Evolutionary conservation across 345 rosid genomes (phyloP), one percentile per base, ranked within the genome.

Genomic region (Melaleuca quinquenervia): DNA sequence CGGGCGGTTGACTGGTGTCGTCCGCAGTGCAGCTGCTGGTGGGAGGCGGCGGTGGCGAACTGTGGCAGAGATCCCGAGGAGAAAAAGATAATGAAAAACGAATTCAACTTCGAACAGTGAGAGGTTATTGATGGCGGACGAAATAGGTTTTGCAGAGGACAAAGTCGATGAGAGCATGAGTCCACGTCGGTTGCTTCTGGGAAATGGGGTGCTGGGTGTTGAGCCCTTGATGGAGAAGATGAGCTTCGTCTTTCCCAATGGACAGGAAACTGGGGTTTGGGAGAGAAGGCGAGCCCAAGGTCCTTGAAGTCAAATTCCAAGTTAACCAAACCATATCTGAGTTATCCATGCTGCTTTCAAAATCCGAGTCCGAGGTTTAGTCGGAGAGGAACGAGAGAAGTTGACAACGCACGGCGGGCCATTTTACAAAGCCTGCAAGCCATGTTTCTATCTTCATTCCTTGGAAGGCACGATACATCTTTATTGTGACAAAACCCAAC

Each of bases 131-230:
- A 94, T 91, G 41, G 92, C 86, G n/a, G 84, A 75, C 36, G 91
- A 89, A 50, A 89, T 84, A 5, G 21, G n/a, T n/a, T 82, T 82
- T n/a, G 84, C 52, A 50, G 91, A 88, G 86, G 92, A 88, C 53
- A 90, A 85, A 13, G 53, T 50, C 11, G 18, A 50, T 45, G 87
- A 55, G 64, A 50, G 76, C 45, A 75, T 90, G 18, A 94, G 94
- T 89, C 92, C 91, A 89, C 93, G 96, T 78, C 95, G 93, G 88
- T 87, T 94, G 84, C 89, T 94, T 55, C 89, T 94, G 87, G 89
- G 92, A 0, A 89, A 89, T 80, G 89, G 82, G 48, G 87, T 82
- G 70, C 83, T 76, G 83, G 90, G 87, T 84, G 83, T 85, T 41
- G 89, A 86, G 41, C 44, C 44, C 8, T 48, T 14, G 8, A 32